Evolutionary conservation across 164 flowering plant genomes (phyloP).

Genomic region (Liquidambar formosana): DNA sequence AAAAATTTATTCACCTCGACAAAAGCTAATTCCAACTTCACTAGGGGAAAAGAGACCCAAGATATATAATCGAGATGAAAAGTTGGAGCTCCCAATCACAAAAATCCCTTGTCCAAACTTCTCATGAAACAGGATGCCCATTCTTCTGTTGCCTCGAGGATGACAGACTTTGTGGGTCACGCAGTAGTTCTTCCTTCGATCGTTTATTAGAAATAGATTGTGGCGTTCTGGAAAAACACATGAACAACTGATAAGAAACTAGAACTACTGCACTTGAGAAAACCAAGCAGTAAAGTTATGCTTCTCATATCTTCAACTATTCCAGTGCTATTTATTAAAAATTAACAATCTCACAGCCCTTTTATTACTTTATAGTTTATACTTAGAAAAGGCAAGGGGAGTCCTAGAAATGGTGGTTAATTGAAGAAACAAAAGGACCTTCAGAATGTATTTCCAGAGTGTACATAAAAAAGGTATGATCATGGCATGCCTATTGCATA

Average conservation of each 20-base stretch:
- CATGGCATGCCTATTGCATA: no score
- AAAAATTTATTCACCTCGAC: not conserved
- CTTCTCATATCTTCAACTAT: no score
- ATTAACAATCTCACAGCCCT: no score
- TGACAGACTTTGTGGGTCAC: slow-evolving; percentile 18
- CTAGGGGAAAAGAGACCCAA: not conserved
- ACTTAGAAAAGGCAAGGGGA: no score
- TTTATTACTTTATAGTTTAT: no score
- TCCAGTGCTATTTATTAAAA: no score
- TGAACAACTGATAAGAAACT: not conserved
- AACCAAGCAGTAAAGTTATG: not conserved
- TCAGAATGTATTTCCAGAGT: no score
- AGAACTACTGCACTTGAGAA: not conserved
- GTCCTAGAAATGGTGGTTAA: no score
- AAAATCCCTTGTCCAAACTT: not conserved
- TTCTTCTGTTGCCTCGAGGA: slow-evolving; percentile 25
- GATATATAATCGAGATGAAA: not conserved
- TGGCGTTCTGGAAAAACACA: slow-evolving; percentile 29
- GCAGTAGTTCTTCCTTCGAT: slow-evolving; percentile 38
- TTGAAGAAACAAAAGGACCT: no score
- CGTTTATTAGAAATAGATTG: slow-evolving; percentile 28
- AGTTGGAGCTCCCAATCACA: not conserved
- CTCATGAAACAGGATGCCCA: slow-evolving; percentile 23
- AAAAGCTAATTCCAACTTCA: not conserved
- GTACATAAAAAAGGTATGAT: no score